phyloP scores from a whole-genome alignment of 2,329 filamentous ascomycete genomes.

The Biscogniauxia marginata region DNA sequence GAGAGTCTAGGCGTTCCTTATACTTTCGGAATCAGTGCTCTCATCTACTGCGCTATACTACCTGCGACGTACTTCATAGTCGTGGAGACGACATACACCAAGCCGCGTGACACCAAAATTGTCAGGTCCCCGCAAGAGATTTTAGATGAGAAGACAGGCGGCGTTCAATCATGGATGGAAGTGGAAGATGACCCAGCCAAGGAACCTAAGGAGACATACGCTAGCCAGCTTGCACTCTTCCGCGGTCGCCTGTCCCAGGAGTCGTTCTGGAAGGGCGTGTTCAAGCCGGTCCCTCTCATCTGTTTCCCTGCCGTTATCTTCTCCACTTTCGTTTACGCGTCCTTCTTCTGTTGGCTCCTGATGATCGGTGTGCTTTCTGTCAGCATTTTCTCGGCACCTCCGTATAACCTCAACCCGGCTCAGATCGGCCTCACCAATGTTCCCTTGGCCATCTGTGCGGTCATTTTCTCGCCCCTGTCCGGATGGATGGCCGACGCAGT shows the following conservation, averaged over 20 bases:
- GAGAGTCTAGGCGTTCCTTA: conserved; percentile 34
- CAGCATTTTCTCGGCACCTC: conserved; percentile 21
- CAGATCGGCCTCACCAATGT: conserved; percentile 26
- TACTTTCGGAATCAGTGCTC: conserved; percentile 38
- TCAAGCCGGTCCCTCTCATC: conserved; percentile 30
- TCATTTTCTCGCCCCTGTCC: conserved; percentile 23
- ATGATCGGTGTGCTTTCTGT: conserved; percentile 26
- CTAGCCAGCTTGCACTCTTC: conserved; percentile 25
- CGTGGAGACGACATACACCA: conserved; percentile 40
- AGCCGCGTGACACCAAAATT: conserved; percentile 7
- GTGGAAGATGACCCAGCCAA: conserved; percentile 13
- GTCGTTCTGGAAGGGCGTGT: conserved; percentile 25
- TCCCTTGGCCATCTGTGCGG: conserved; percentile 19
- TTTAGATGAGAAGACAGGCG: conserved; percentile 1
- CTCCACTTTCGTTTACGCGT: conserved; percentile 25
- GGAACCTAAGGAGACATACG: conserved; percentile 20
- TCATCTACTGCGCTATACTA: conserved; percentile 41
- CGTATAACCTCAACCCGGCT: conserved; percentile 22
- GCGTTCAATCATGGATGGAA: conserved; percentile 3
- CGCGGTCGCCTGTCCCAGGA: conserved; percentile 28
- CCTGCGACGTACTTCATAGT: conserved; percentile 44
- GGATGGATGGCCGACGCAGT: conserved; percentile 26
- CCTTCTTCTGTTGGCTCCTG: conserved; percentile 26
- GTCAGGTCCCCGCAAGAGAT: conserved; percentile 2
- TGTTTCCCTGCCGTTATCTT: conserved; percentile 27